Evolutionary conservation across 1,139 yeast genomes (phyloP).

Genomic region (Arxiozyma heterogenica): DNA sequence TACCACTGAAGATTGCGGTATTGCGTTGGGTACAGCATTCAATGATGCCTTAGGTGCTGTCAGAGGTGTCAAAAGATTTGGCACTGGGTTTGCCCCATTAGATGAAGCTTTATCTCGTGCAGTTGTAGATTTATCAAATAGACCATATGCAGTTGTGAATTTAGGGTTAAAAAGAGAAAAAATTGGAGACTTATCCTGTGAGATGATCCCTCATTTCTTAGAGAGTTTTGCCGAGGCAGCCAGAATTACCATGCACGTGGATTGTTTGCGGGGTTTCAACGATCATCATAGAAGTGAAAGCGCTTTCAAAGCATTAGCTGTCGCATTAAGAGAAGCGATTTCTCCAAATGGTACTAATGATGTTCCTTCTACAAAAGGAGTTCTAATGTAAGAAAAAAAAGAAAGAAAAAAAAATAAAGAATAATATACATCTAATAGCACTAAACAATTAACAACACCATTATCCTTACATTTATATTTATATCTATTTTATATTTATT

Average conservation of each 20-base stretch:
- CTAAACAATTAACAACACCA: too few relatives aligned
- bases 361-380: conserved; percentile 95
- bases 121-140: conserved; percentile 83
- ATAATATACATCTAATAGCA: background rate
- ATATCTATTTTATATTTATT: too few relatives aligned
- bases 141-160: conserved; percentile 87
- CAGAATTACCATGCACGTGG: conserved; percentile 84
- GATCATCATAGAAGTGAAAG: conserved; percentile 95
- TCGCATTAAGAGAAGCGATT: conserved; percentile 82
- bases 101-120: conserved; percentile 94
- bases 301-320: conserved; percentile 91
- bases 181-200: conserved; percentile 85
- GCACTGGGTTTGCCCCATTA: conserved; percentile 87
- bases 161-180: conserved; percentile 85
- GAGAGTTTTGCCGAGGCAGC: conserved; percentile 94
- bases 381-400: conserved; percentile 39
- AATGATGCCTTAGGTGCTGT: conserved; percentile 83
- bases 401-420: too few relatives aligned
- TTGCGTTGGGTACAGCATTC: conserved; percentile 83
- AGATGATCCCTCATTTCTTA: conserved; percentile 93
- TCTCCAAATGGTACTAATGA: conserved; percentile 78
- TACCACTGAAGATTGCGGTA: conserved; percentile 91
- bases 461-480: too few relatives aligned
- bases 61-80: conserved; percentile 86
- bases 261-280: conserved; percentile 83